Evolutionary conservation across 2,329 filamentous ascomycete species (phyloP), one percentile per base, ranked within the genome.

Genomic region (Xylariaceae sp.): DNA sequence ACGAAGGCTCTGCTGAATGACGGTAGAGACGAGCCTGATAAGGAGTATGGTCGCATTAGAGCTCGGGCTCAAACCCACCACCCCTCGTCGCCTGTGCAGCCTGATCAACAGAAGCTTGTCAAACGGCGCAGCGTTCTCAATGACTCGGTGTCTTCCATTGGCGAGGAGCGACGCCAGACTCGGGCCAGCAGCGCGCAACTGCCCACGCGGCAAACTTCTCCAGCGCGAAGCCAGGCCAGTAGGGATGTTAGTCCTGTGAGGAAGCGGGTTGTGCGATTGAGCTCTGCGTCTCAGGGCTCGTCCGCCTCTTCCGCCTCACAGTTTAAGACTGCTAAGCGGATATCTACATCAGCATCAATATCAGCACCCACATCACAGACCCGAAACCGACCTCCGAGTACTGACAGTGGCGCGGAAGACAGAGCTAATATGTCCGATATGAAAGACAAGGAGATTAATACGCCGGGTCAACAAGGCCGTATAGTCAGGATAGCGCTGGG

Each of bases 1-100:
- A 95, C 92, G 46, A 92, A 94, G 68, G 92, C 90, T 18, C 77
- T 96, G 15, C 78, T 96, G 21, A 82, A 83, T 53, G 83, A 86
- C 55, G 80, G 81, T 41, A 75, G 77, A 3, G 78, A 81, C 8
- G 75, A 76, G 58, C 69, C 64, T 46, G 76, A 77, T 51, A 72
- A 75, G 37, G 70, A 65, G 67, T 57, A 62, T 51, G 57, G 59
- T 37, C 65, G 67, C 46, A 21, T 80, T 80, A 29, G 75, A 73
- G 67, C 72, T 62, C 59, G 76, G 75, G 57, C 73, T 73, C 53
- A 76, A 75, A 55, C 68, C 60, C 71, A 70, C 22, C 68, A 71
- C 12, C 67, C 72, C 2, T 66, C 74, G 5, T 78, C 79, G 4
- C 76, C 77, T 2, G 51, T 53, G 16, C 61, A 58, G 30, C 21